Evolutionary conservation across 768 basidiomycete genomes (phyloP).

Genomic region (Hygrophorus russula): DNA sequence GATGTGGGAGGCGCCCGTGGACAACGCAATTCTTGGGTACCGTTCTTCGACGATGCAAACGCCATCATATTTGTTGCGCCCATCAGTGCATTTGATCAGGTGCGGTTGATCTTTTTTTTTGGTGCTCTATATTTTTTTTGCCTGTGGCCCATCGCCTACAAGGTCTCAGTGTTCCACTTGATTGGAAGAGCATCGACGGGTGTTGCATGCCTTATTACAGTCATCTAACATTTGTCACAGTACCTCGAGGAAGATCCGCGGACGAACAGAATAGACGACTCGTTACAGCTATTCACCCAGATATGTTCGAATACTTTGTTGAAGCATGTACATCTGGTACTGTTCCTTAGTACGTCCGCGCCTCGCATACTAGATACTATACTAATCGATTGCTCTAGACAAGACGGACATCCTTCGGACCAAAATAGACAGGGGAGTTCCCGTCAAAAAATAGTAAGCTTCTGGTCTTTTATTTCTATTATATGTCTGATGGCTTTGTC

Average conservation of each 20-base stretch:
- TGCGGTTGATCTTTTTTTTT: slow-evolving; percentile 13
- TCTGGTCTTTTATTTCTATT: slow-evolving; percentile 4
- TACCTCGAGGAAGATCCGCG: slow-evolving; percentile 82
- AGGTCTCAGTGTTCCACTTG: background rate
- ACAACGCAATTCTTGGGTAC: slow-evolving; percentile 71
- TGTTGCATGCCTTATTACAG: slow-evolving; percentile 1
- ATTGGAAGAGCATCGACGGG: slow-evolving; percentile 2
- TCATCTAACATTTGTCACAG: slow-evolving; percentile 23
- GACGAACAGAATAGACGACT: slow-evolving; percentile 80
- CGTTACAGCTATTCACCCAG: slow-evolving; percentile 77
- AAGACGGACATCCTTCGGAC: slow-evolving; percentile 69
- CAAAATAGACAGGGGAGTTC: slow-evolving; percentile 60
- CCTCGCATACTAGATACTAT: background rate
- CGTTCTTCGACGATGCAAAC: slow-evolving; percentile 65
- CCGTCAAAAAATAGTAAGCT: slow-evolving; percentile 71
- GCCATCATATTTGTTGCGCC: slow-evolving; percentile 77
- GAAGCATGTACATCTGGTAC: slow-evolving; percentile 27
- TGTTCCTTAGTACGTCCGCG: slow-evolving; percentile 42
- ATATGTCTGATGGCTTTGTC: slow-evolving; percentile 3
- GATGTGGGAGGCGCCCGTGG: slow-evolving; percentile 66
- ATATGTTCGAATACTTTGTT: slow-evolving; percentile 75
- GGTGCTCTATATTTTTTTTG: background rate
- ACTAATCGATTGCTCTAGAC: slow-evolving; percentile 26
- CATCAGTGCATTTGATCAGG: slow-evolving; percentile 73
- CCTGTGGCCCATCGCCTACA: background rate